Evolutionary conservation across 805 yeast genomes (phyloP), one percentile per base, ranked within the genome.

Genomic region (Cyberlindnera sargentensis): DNA sequence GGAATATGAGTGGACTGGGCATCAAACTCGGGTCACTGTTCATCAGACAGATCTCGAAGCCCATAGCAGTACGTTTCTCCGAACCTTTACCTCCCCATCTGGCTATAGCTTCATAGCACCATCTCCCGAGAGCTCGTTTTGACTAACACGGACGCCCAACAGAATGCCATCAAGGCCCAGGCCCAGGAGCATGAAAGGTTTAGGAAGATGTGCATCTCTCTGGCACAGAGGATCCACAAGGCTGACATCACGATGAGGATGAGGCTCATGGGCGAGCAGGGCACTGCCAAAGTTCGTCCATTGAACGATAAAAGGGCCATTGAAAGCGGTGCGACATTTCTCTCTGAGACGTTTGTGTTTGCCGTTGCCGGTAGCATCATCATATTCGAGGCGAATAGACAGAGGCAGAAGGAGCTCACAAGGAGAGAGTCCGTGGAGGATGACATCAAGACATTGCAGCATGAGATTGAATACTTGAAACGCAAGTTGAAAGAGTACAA

Each of bases 251-350:
- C 64, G 30, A 63, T 87, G 45, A 72, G 90, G 41, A 71, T 76
- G 73, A 68, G 74, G 33, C 67, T 85, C 36, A 38, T 60, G 31
- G 60, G 63, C 1, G 50, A 56, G 23, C 50, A 54, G n/a, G 56
- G 52, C 10, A 57, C 47, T 0, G 44, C 74, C 39, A 75, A 73
- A 52, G 74, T 86, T 7, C 72, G 95, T 39, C 95, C 95, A 0
- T 71, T 87, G 58, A 86, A 85, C 58, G 95, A 86, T 51, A 76
- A 79, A 9, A 81, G 78, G 55, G 95, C 96, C 32, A 75, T 88
- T 36, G 93, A 87, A 46, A 78, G 72, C 46, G 95, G 95, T 1
- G 93, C 95, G 36, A 82, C 73, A 44, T 78, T 86, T 57, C 64
- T 87, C 9, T 82, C 91, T 37, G 95, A 87, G 59, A 60, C 80